These are phyloP conservation scores for Barnettozyma sp. DNA, from an alignment of 805 yeast genomes.

Conservation along the genomic window DNA sequence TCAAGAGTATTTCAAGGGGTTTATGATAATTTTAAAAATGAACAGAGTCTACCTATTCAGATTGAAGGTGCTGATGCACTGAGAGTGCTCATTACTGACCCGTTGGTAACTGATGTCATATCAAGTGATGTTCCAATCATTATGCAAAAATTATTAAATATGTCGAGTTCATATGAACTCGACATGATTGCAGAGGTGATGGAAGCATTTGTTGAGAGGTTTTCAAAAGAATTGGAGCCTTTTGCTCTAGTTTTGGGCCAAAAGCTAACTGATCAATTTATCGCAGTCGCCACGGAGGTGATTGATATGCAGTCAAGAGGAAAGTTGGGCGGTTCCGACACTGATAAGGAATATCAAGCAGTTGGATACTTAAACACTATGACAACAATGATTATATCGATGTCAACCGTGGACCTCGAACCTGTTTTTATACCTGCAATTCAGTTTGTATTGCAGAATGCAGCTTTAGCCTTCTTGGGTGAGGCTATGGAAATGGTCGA, in stretches of 20 bases:
- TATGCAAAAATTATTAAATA: slow-evolving; percentile 68
- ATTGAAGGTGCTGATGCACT: slow-evolving; percentile 85
- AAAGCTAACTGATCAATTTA: slow-evolving; percentile 56
- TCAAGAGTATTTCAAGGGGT: slow-evolving; percentile 36
- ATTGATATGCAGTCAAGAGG: slow-evolving; percentile 32
- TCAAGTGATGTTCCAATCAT: slow-evolving; percentile 69
- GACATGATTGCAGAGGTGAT: slow-evolving; percentile 86
- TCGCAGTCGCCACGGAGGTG: slow-evolving; percentile 48
- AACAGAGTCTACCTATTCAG: slow-evolving; percentile 59
- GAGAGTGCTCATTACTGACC: slow-evolving; percentile 67
- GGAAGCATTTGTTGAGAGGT: slow-evolving; percentile 89
- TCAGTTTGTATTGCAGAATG: slow-evolving; percentile 50
- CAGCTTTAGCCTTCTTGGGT: slow-evolving; percentile 52
- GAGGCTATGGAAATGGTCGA: slow-evolving; percentile 61
- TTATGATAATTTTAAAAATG: slow-evolving; percentile 34
- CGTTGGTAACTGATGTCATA: slow-evolving; percentile 63
- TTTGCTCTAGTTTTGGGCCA: slow-evolving; percentile 64
- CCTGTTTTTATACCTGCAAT: slow-evolving; percentile 52
- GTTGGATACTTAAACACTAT: slow-evolving; percentile 63
- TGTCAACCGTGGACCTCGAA: slow-evolving; percentile 50
- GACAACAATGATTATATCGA: slow-evolving; percentile 64
- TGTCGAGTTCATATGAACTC: slow-evolving; percentile 76
- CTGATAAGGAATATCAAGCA: slow-evolving; percentile 64
- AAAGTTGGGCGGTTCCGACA: slow-evolving; percentile 26
- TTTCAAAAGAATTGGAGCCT: slow-evolving; percentile 82